Base-by-base conservation (phyloP, 2,329 filamentous ascomycete genomes). In the Colletotrichum musicola region DNA sequence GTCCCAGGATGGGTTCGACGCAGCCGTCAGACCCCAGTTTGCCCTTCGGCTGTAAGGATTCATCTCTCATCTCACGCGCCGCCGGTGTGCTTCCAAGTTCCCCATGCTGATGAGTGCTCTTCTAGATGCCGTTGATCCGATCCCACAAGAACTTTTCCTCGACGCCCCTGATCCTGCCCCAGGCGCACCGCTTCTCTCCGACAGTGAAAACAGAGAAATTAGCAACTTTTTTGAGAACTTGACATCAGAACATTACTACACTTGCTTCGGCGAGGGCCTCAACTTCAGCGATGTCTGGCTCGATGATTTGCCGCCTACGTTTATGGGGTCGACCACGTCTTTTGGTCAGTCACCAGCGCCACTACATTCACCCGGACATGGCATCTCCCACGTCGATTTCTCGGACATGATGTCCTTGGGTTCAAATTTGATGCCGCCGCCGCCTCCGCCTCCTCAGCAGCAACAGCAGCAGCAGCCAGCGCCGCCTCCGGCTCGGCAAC, bases 31-130 rank as follows among this genome's bases (percentile, higher is more conserved):
- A 88, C 74, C 80, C 84, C 64, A 83, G 86, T 72, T 81, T 87
- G 76, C 87, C 88, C 44, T 92, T 92, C 84, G 90, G 90, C 75
- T 92, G 90, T 92, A 85, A 74, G 90, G 86, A 54, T 59, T 49
- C 61, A 46, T 18, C 50, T 53, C 40, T 59, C 44, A 49, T 22
- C 53, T 40, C 67, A 70, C n/a, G n/a, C 42, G 42, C 74, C 44
- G 16, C 35, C 44, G 18, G 18, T 56, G 18, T 55, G 40, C n/a
- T n/a, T n/a, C 1, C 20, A 30, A 18, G n/a, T 18, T 30, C 6
- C 10, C 35, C 51, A 59, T 56, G 42, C 56, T 65, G 47, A 69
- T 35, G 27, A 22, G 13, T 44, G 16, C 42, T 74, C 76, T 71
- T 62, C 25, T 63, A 87, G 85, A 86, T 77, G 76, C 79, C 51